phyloP scores from a whole-genome alignment of 208 protist genomes.

The Wallacemonas sp. region DNA sequence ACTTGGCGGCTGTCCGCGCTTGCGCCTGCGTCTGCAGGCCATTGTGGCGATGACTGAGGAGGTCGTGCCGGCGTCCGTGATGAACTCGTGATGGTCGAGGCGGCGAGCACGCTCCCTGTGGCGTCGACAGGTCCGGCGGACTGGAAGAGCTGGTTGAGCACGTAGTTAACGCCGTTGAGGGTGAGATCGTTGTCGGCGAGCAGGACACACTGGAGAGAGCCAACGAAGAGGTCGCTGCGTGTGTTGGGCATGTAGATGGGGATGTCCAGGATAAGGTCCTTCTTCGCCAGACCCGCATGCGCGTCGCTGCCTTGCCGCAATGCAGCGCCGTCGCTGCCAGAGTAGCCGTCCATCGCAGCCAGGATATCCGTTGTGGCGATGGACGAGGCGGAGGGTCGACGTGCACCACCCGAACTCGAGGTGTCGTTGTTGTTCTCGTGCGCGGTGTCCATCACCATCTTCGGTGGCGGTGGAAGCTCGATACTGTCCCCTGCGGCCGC shows the following conservation, averaged over 20 bases:
- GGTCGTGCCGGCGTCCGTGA: too few relatives aligned
- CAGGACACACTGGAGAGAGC: slow-evolving; percentile 37
- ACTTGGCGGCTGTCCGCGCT: background rate
- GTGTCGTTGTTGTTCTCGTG: background rate
- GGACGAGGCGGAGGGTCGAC: background rate
- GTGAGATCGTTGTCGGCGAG: slow-evolving; percentile 49
- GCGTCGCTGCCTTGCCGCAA: background rate
- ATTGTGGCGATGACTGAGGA: background rate
- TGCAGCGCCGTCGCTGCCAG: background rate
- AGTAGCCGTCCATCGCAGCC: slow-evolving; percentile 6
- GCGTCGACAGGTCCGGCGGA: slow-evolving; percentile 1
- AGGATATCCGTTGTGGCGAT: background rate
- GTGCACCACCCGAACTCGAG: too few relatives aligned
- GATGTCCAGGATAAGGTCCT: slow-evolving; percentile 10
- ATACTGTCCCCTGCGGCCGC: background rate
- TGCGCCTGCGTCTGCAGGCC: background rate
- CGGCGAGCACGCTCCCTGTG: background rate
- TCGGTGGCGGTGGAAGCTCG: background rate
- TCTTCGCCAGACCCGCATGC: background rate
- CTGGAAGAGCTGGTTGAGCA: slow-evolving; percentile 26
- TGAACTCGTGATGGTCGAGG: background rate
- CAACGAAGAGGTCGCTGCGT: slow-evolving; percentile 30
- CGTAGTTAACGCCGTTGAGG: slow-evolving; percentile 25
- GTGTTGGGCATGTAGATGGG: slow-evolving; percentile 20
- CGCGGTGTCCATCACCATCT: background rate